Conservation (phyloP, 2,329 filamentous ascomycete genomes). For the Tolypocladium amazonense region DNA sequence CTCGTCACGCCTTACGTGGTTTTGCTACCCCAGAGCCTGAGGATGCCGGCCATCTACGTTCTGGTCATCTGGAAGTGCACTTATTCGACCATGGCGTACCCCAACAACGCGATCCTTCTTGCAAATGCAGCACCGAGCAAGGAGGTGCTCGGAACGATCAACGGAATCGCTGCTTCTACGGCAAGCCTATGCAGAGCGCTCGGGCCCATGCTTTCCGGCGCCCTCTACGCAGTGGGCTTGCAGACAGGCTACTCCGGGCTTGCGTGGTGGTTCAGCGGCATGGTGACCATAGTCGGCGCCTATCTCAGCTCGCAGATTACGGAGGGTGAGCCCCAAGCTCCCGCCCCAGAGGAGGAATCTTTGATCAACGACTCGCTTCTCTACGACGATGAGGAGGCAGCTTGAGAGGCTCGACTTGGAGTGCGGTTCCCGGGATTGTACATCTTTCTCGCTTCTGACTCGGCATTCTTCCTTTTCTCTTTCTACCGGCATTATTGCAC, state of each 20-base stretch:
- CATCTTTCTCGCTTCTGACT: not conserved
- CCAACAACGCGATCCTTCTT: conserved; percentile 78
- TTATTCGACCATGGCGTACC: conserved; percentile 83
- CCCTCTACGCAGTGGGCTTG: conserved; percentile 73
- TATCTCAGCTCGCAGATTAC: conserved; percentile 66
- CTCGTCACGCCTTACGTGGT: conserved; percentile 81
- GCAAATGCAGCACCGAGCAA: conserved; percentile 80
- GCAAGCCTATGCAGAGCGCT: conserved; percentile 83
- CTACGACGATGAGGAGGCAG: conserved; percentile 20
- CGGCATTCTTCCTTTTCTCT: conserved; percentile 2
- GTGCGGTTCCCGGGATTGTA: not conserved
- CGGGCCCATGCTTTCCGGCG: conserved; percentile 77
- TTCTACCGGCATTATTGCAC: not conserved
- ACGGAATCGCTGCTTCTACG: conserved; percentile 83
- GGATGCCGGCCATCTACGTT: conserved; percentile 65
- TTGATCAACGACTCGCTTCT: conserved; percentile 20
- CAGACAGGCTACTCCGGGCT: conserved; percentile 74
- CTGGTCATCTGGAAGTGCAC: conserved; percentile 88
- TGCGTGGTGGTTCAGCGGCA: conserved; percentile 84
- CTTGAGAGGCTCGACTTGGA: conserved; percentile 11
- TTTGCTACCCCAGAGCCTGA: conserved; percentile 61
- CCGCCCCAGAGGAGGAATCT: conserved; percentile 24
- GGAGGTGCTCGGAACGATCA: conserved; percentile 80
- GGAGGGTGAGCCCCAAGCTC: conserved; percentile 42
- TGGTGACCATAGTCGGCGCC: conserved; percentile 66